Base-by-base conservation (phyloP, 805 yeast genomes). In the Candida saitoana region DNA sequence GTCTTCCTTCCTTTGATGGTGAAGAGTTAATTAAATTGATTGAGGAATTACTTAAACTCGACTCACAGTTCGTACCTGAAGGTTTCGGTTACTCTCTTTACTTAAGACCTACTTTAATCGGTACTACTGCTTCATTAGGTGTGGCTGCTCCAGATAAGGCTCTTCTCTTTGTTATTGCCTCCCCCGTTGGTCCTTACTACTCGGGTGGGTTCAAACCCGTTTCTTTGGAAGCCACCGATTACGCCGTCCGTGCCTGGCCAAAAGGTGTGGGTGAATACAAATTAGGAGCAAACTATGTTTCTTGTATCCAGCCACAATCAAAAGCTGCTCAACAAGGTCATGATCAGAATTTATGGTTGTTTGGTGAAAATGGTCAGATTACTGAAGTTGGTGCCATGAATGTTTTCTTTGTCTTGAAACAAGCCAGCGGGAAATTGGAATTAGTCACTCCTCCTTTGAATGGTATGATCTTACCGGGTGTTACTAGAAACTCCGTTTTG, bases 341-440 rank as follows among this genome's bases (percentile, higher is more conserved):
- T 73, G 95, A 87, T 64, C 98, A 93, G 70, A 91, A 91, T 74
- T 72, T 91, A 63, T 91, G 98, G 99, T 74, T 91, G 56, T 91
- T 91, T 56, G 96, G 96, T 47, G 87, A 85, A 43, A 91, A 91
- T 62, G 75, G 77, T 33, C 63, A 79, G 63, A 80, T 91, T 56
- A 91, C 98, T 52, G 98, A 91, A 73, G 98, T 88, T 43, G 99
- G 99, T 51, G 89, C 98, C 44, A 93, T 91, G 98, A 91, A 91
- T 68, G 91, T 77, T 35, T 91, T 93, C 71, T 82, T 86, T 56
- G 96, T 80, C 25, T 87, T 91, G 74, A 70, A 84, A 64, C 78
- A 85, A 63, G 61, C 77, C n/a, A 76, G 83, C 29, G 97, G 96
- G 45, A 86, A 82, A 67, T 86, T 85, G 59, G 98, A 91, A 71